Conservation (phyloP, 805 yeast genomes). For the Candida bentonensis region DNA sequence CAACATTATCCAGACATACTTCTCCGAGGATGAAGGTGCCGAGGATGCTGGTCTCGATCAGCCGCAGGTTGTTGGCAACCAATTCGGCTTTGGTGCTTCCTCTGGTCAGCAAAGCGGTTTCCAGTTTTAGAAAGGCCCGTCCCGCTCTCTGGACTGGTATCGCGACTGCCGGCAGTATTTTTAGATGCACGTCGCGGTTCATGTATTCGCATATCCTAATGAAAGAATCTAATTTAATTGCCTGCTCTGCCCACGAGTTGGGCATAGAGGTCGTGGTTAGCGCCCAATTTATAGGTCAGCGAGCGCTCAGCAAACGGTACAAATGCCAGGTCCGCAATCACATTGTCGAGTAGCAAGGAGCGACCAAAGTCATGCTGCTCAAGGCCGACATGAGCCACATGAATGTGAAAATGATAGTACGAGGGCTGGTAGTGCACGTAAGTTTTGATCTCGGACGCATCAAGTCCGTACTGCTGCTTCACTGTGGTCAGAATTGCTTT, state of each 20-base stretch:
- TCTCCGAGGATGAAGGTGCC: slow-evolving; percentile 53
- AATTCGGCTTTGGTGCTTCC: slow-evolving; percentile 71
- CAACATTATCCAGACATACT: slow-evolving; percentile 79
- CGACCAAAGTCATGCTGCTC: slow-evolving; percentile 66
- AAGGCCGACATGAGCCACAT: slow-evolving; percentile 62
- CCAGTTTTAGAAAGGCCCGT: slow-evolving; percentile 4
- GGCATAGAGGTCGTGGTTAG: not conserved
- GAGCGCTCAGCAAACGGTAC: not conserved
- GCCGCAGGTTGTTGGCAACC: slow-evolving; percentile 66
- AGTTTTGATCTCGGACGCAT: slow-evolving; percentile 46
- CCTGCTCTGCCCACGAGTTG: not conserved
- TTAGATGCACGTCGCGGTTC: no score
- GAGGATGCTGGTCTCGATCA: slow-evolving; percentile 53
- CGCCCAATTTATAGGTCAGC: not conserved
- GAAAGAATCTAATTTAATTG: not conserved
- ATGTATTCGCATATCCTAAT: slow-evolving; percentile 1
- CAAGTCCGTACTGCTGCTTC: slow-evolving; percentile 33
- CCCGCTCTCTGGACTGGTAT: no score
- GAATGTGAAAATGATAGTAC: slow-evolving; percentile 90
- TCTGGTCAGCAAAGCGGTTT: slow-evolving; percentile 43
- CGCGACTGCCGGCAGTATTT: no score
- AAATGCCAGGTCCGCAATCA: slow-evolving; percentile 50
- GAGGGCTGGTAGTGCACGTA: slow-evolving; percentile 91
- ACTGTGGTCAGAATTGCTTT: slow-evolving; percentile 34
- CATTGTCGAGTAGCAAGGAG: slow-evolving; percentile 68